phyloP scores from a whole-genome alignment of 1,139 yeast species.

The Candida dubliniensis region DNA sequence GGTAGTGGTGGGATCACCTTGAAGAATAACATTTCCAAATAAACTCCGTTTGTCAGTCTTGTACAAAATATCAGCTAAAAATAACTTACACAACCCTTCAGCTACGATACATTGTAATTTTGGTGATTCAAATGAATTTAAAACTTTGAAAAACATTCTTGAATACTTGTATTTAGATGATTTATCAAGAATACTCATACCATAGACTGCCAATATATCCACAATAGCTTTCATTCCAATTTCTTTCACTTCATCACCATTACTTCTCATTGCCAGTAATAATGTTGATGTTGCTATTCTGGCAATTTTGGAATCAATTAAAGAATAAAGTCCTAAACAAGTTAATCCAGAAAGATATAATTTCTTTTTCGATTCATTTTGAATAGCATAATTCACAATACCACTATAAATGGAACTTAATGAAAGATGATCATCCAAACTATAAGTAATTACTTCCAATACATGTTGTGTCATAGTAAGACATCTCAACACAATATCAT shows the following conservation, averaged over 20 bases:
- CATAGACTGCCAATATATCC: conserved; percentile 79
- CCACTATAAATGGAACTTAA: conserved; percentile 73
- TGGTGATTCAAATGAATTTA: conserved; percentile 58
- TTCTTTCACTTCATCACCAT: conserved; percentile 59
- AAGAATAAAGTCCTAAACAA: conserved; percentile 78
- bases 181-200: conserved; percentile 62
- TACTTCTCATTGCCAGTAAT: conserved; percentile 62
- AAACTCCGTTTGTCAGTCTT: conserved; percentile 11
- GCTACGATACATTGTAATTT: conserved; percentile 79
- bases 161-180: conserved; percentile 66
- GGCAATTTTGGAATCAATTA: conserved; percentile 68
- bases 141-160: conserved; percentile 65
- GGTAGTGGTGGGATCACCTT: too few species aligned
- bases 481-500: conserved; percentile 61
- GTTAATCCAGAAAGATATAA: conserved; percentile 66
- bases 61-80: conserved; percentile 68
- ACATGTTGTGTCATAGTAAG: conserved; percentile 69
- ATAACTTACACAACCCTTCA: conserved; percentile 82
- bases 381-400: conserved; percentile 80
- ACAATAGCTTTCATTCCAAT: conserved; percentile 69
- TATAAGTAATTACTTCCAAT: conserved; percentile 65
- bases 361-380: conserved; percentile 57
- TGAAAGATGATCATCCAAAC: conserved; percentile 64
- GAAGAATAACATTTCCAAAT: conserved; percentile 1
- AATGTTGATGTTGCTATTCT: conserved; percentile 62